Evolutionary conservation across 371 early-diverging fungal species (phyloP), one percentile per base, ranked within the genome.

Genomic region (Batkoa obscura): DNA sequence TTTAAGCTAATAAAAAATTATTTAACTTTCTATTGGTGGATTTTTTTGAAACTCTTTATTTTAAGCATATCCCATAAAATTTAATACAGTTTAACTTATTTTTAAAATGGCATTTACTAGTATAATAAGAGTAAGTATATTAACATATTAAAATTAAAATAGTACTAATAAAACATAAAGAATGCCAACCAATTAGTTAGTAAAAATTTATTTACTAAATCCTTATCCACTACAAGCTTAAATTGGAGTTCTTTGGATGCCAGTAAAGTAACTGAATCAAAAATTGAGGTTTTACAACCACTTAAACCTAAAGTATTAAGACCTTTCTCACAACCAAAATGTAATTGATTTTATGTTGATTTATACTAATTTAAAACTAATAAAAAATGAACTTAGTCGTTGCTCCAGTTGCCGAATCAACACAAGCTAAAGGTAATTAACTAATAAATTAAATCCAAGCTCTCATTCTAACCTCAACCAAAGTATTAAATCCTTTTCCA

Each of bases 401-500:
- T 17, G 53, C 53, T 23, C 53, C 53, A 36, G 53, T 52, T 12
- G 8, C 37, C 12, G 37, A 33, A 31, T 3, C 17, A 23, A 39
- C 38, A 15, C 53, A 52, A 4, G 32, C 53, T 8, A 52, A 52
- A 52, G 53, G 53, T 52, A 5, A 33, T 10, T 50, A 23, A 23
- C 23, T 23, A 23, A 23, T 37, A 13, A 50, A 10, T 45, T 45
- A 13, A 13, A 12, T 6, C 5, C 1, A 17, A 5, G 32, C 5
- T 5, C 4, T 32, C 6, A 37, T 37, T 52, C 38, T 36, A 12
- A 37, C 5, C 3, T 52, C 33, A 3, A 48, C 12, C 17, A 2
- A 10, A 61, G 58, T 58, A 10, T 30, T 50, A 10, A 47, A 41
- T n/a, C 64, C 66, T 37, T 69, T 69, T 47, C 66, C 62, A 39